Evolutionary conservation across 345 rosid species (phyloP), one percentile per base, ranked within the genome.

Genomic region (Camelina hispida): DNA sequence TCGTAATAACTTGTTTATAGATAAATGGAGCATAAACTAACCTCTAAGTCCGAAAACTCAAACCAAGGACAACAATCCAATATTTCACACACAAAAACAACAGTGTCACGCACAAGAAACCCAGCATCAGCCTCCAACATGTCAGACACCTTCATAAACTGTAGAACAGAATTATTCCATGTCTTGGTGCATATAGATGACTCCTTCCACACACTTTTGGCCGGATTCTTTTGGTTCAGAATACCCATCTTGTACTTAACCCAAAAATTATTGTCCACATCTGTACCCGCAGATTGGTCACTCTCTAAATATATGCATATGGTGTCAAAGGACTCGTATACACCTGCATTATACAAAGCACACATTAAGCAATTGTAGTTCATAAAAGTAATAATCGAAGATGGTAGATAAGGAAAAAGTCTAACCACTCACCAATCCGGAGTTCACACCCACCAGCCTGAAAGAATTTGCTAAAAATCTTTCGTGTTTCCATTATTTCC

Each of bases 391-490:
- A 66, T 66, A 65, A 64, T 77, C 46, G 28, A 32, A 71, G 58
- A 58, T 57, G 22, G 62, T 22, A 66, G 63, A 72, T 68, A 58
- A 65, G 28, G 62, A 67, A 59, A 64, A 37, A 79, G 52, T 56
- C 51, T 40, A 84, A 88, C 79, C 78, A 91, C 98, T 95, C 71
- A 61, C 99, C 98, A 80, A 96, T 96, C 62, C 99, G 96, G 73
- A 96, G 99, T 87, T 96, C 98, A 65, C 99, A 96, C 78, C 98
- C 98, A 56, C 98, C 99, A 74, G 97, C 98, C 87, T 93, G 95
- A 76, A 96, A 96, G 83, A 96, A 96, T 72, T 89, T 91, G 93
- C 99, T 96, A 84, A 96, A 96, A 64, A 96, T 93, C 79, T 96
- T 96, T 72, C 99, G 85, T 38, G 93, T 96, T 86, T 96, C 99